Evolutionary conservation across 805 yeast species (phyloP).

Genomic region (Scheffersomyces ergatensis): DNA sequence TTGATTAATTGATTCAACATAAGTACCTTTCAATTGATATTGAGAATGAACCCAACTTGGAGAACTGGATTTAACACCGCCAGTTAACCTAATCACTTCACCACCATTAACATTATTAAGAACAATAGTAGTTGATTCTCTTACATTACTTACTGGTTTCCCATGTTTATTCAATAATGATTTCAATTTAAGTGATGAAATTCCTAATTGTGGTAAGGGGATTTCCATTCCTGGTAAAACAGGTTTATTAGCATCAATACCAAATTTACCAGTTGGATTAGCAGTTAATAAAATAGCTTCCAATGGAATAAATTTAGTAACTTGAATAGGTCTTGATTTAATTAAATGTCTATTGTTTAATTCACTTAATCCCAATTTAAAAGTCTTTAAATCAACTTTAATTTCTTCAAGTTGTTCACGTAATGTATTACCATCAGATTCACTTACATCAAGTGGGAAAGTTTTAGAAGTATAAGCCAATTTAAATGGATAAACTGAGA

Average conservation of each 20-base stretch:
- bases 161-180: constrained; percentile 45
- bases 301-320: constrained; percentile 73
- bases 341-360: constrained; percentile 76
- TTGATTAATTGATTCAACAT: constrained; percentile 45
- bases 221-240: constrained; percentile 70
- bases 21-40: constrained; percentile 55
- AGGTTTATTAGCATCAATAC: constrained; percentile 65
- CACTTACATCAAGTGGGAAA: constrained; percentile 53
- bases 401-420: constrained; percentile 42
- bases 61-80: constrained; percentile 64
- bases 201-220: constrained; percentile 72
- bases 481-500: constrained; percentile 91
- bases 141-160: constrained; percentile 45
- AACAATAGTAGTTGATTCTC: constrained; percentile 74
- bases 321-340: constrained; percentile 68
- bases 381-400: constrained; percentile 54
- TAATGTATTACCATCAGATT: constrained; percentile 12
- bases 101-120: constrained; percentile 34
- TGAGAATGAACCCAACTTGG: constrained; percentile 90
- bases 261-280: constrained; percentile 65
- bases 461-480: constrained; percentile 63
- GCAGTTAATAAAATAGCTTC: constrained; percentile 58
- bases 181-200: constrained; percentile 66
- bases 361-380: constrained; percentile 78
- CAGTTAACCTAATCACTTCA: constrained; percentile 76